phyloP scores from a whole-genome alignment of 2,329 filamentous ascomycete species.

The Ceratocystis destructans region DNA sequence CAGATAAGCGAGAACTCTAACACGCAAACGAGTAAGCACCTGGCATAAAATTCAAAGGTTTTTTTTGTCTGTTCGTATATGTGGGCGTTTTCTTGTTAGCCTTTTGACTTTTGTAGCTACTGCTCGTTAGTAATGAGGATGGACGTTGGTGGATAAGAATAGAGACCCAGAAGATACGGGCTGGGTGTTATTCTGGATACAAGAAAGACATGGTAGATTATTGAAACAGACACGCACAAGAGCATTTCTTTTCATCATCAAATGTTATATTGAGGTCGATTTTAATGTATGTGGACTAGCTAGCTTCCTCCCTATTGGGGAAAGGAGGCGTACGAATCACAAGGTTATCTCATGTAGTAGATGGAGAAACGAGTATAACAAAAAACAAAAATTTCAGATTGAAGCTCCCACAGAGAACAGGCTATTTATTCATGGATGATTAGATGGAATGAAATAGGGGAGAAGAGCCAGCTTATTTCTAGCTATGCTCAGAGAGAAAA shows the following conservation, averaged over 20 bases:
- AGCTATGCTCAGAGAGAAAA: too few species aligned
- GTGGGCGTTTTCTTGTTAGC: background rate
- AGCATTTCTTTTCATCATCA: background rate
- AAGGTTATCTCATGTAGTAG: background rate
- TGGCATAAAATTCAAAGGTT: background rate
- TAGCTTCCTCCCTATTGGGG: too few species aligned
- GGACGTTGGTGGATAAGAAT: background rate
- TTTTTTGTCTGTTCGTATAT: background rate
- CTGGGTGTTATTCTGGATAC: background rate
- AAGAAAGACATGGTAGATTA: background rate
- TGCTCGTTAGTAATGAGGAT: background rate
- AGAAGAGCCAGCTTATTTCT: background rate
- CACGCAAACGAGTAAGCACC: background rate
- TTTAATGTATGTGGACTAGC: too few species aligned
- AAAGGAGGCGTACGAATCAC: background rate
- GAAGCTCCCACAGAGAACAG: background rate
- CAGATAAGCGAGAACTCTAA: slow-evolving; percentile 41
- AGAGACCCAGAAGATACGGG: background rate
- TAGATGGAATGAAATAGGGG: background rate
- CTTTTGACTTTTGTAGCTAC: background rate
- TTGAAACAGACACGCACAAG: background rate
- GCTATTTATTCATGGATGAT: background rate
- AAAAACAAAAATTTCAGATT: background rate
- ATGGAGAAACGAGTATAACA: background rate
- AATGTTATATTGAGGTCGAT: background rate